These are phyloP conservation scores for Aspergillus flavus DNA, from an alignment of 2,329 filamentous ascomycete species.

Conservation along the genomic window DNA sequence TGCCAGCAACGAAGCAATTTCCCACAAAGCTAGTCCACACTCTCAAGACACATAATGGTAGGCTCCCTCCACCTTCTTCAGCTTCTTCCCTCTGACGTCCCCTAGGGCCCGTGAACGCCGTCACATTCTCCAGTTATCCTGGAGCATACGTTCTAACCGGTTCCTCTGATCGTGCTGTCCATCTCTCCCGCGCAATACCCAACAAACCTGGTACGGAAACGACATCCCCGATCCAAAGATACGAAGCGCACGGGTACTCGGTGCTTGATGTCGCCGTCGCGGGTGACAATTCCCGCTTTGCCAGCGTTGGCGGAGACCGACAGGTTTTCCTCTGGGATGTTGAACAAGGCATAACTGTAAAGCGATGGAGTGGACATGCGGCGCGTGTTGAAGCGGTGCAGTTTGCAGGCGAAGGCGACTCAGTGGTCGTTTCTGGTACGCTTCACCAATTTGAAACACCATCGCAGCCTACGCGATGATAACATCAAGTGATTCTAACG, in stretches of 20 bases:
- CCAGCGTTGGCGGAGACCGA: constrained; percentile 86
- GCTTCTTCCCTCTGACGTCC: not conserved
- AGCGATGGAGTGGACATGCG: constrained; percentile 72
- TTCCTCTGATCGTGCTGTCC: constrained; percentile 79
- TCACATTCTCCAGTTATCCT: constrained; percentile 71
- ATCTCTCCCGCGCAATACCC: constrained; percentile 72
- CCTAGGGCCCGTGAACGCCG: constrained; percentile 70
- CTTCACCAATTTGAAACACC: not conserved
- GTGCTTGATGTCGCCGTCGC: constrained; percentile 78
- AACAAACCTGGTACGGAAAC: constrained; percentile 42
- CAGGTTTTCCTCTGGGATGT: constrained; percentile 96
- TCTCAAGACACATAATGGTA: constrained; percentile 49
- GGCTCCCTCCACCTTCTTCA: not conserved
- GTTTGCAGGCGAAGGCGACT: constrained; percentile 76
- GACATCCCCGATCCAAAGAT: constrained; percentile 75
- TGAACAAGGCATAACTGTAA: constrained; percentile 71
- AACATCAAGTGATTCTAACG: constrained; percentile 2
- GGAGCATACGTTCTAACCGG: constrained; percentile 83
- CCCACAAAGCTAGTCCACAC: constrained; percentile 45
- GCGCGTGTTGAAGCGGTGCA: constrained; percentile 75
- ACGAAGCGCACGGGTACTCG: constrained; percentile 87
- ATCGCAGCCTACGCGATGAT: not conserved
- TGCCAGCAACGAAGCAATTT: constrained; percentile 36
- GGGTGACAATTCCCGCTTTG: constrained; percentile 79
- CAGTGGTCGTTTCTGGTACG: constrained; percentile 66